Evolutionary conservation across 2,329 filamentous ascomycete species (phyloP), one percentile per base, ranked within the genome.

Genomic region (Apiospora rasikravindrae): DNA sequence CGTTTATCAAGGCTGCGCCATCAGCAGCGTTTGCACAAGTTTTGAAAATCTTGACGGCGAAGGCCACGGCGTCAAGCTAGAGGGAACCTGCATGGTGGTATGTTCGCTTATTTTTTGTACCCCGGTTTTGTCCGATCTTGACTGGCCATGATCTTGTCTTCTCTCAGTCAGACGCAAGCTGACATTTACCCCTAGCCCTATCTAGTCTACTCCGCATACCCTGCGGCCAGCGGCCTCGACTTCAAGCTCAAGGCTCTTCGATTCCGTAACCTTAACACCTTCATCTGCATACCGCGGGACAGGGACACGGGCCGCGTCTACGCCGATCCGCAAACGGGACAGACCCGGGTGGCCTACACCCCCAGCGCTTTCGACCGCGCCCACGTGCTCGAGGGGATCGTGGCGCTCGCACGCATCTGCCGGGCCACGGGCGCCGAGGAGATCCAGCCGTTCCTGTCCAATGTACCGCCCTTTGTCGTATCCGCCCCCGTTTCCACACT

Each of bases 11-110:
- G 92, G 94, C 24, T 88, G 90, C 3, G 94, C 95, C 77, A 88
- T 98, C 73, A 97, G 94, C 0, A 88, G 90, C 5, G 91, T 94
- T 14, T 91, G 93, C 74, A 89, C 87, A 67, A 90, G 93, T 70
- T 94, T 95, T 75, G 93, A 96, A 74, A 91, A 97, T 76, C 85
- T 95, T 0, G 94, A 97, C 80, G 88, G 88, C 16, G 84, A 90
- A 37, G 93, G 94, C 73, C 94, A 98, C 77, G 95, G 95, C 53
- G 86, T 87, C 69, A 96, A 96, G 81, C 84, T 98, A 51, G 94
- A 98, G 84, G 85, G 90, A 22, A 88, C 89, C 0, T 89, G 89
- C 76, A 95, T 96, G 92, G 76, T 90, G 70, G 86, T 87, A 76
- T 76, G 85, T n/a, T n/a, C 80, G 10, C 42, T 44, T 14, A 24